Base-by-base conservation (phyloP, 768 basidiomycete genomes). In the Candolleomyces efflorescens region DNA sequence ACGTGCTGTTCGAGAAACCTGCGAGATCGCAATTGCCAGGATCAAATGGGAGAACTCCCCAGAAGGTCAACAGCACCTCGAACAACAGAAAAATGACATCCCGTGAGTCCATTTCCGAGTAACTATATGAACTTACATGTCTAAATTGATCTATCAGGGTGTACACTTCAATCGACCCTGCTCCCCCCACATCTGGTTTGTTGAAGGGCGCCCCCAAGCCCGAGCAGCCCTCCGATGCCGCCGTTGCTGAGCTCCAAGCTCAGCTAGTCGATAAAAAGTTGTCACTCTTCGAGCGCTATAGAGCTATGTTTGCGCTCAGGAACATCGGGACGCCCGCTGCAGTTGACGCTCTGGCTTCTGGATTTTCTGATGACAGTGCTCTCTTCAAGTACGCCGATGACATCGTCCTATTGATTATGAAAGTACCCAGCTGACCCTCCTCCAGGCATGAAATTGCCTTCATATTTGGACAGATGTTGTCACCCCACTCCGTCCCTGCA, bases 281-380 rank as follows among this genome's bases (percentile, higher is more conserved):
- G 0, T 80, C 92, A 0, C 82, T 99, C 0, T 99, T 98, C 67
- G 85, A 92, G 64, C 85, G 97, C 24, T 99, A 99, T 69, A 86
- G 97, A 11, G 96, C 97, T 46, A 98, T 99, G 97, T 99, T 99
- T 69, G 89, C 94, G 1, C 81, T 99, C 46, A 84, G 97, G 38
- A 97, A 99, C 69, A 89, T 94, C n/a, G 90, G 91, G 32, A 87
- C 89, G 1, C 79, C 85, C 17, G 82, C 80, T 3, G 95, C 95
- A 2, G 90, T 99, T 5, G 84, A 93, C 60, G 94, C 95, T 5
- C 86, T 99, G 24, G 92, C 94, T 0, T 83, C 84, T 43, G 97
- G 97, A 2, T 98, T 99, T 71, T 72, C 77, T 1, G 96, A 99
- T 62, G 85, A 86, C 53, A 92, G 89, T 62, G 92, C 89, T 1